Base-by-base conservation (phyloP, 306 rosid species). In the Chamaecrista fasciculata region DNA sequence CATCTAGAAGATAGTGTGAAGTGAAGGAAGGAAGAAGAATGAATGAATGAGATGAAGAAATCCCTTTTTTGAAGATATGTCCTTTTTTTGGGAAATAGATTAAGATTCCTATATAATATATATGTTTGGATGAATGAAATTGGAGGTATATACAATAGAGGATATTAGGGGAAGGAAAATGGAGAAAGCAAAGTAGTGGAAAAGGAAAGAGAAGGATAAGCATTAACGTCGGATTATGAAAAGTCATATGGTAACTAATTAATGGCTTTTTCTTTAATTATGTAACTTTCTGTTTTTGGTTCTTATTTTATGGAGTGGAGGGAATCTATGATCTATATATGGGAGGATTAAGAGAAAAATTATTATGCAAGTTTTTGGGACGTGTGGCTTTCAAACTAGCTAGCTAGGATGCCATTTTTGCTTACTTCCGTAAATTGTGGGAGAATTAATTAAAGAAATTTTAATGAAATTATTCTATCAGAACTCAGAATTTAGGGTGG, bases 221-320 rank as follows among this genome's bases (percentile, higher is more conserved):
- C 6, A 58, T 64, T 60, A 69, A 77, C 60, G 65, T 69, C 67
- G 40, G 1, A 36, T 36, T 36, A 23, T 47, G 71, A 79, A 46
- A 58, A 39, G 71, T 71, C 84, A 75, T n/a, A n/a, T n/a, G n/a
- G n/a, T n/a, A n/a, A n/a, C n/a, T n/a, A n/a, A n/a, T n/a, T n/a
- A n/a, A n/a, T 65, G 47, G 72, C 67, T 80, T 80, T 71, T 69
- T 71, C 74, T 69, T 76, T 34, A 71, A 76, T 52, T 48, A 49
- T 81, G 77, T 73, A 72, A 62, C 70, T 67, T 67, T 81, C 77
- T 47, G 4, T 57, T 57, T 57, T 81, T 72, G 63, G 64, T 44
- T 66, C 44, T 5, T 57, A n/a, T 73, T 73, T n/a, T n/a, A n/a
- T n/a, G n/a, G n/a, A n/a, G 50, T 50, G 24, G 2, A 67, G 67